phyloP scores from a whole-genome alignment of 148 eudicot species.

The Rheum nobile region DNA sequence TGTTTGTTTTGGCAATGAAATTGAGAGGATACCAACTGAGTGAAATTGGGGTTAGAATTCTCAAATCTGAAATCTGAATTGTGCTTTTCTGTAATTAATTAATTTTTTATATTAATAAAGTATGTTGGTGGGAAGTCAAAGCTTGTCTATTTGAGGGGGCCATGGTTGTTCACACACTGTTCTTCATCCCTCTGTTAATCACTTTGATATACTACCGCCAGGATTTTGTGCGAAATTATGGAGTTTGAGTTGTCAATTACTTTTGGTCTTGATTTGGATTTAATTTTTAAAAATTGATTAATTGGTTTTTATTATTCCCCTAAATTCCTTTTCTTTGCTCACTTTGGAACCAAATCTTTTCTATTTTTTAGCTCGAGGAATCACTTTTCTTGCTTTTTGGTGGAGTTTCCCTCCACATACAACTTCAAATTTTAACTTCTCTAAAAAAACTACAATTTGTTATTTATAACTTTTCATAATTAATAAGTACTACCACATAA shows the following conservation, averaged over 20 bases:
- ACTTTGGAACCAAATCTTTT: background rate
- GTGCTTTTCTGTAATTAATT: background rate
- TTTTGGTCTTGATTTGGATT: background rate
- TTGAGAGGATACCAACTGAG: slow-evolving; percentile 1
- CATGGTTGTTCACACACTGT: background rate
- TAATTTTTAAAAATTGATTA: background rate
- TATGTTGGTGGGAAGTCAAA: slow-evolving; percentile 20
- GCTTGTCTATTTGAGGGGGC: slow-evolving; percentile 14
- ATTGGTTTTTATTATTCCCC: background rate
- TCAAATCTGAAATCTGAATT: background rate
- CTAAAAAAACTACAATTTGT: no score
- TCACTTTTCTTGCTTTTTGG: background rate
- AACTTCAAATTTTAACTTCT: background rate
- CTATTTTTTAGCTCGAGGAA: background rate
- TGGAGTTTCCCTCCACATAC: background rate
- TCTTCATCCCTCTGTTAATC: background rate
- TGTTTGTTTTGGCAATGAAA: background rate
- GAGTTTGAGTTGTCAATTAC: slow-evolving; percentile 5
- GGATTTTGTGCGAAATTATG: background rate
- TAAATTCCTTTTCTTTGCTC: background rate
- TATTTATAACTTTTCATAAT: no score
- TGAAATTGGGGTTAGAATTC: slow-evolving; percentile 5
- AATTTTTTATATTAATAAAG: background rate
- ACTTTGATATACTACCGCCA: background rate
- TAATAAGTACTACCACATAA: no score